Evolutionary conservation across 768 basidiomycete species (phyloP), one percentile per base, ranked within the genome.

Genomic region (Tricholoma matsutake): DNA sequence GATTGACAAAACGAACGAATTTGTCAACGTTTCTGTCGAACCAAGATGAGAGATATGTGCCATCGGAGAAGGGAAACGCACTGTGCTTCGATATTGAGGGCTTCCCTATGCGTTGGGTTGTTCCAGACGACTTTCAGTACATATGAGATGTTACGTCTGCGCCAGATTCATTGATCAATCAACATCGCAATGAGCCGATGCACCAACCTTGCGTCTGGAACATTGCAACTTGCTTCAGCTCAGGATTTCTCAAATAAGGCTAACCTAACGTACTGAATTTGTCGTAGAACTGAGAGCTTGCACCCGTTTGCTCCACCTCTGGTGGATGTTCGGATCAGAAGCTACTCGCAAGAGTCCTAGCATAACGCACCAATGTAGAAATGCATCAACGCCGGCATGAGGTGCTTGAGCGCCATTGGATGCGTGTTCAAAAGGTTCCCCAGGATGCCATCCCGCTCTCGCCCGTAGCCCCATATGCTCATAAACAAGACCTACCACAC

Each of bases 221-320:
- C 47, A 56, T 20, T 32, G 37, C 16, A 35, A 56, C 6, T 47
- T 18, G 13, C 39, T 25, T 54, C 66, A 71, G 51, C 29, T 31
- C 28, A 51, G 49, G 29, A 54, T 35, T 54, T 20, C 22, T 29
- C 10, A 57, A 37, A 8, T 14, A 25, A 49, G 56, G 31, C 54
- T 65, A 60, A 54, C n/a, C 16, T 29, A 83, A n/a, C 89, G 64
- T 68, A 92, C 92, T 92, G 69, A 96, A 96, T 86, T 97, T 96
- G 73, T 97, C 96, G 75, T 97, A 98, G 76, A 99, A 98, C 70
- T 98, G 96, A 0, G 95, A 96, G 70, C 95, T 96, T 20, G 95
- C 93, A 31, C 97, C 97, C 0, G 97, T 99, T 67, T 91, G 89
- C 73, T 99, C 97, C 49, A 98, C 95, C 83, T 98, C 96, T 96